Percentiles rank a stretch among this genome's conserved stretches.
Conservation (phyloP, 2,329 filamentous ascomycete species). For the Raffaelea ambrosiae region DNA sequence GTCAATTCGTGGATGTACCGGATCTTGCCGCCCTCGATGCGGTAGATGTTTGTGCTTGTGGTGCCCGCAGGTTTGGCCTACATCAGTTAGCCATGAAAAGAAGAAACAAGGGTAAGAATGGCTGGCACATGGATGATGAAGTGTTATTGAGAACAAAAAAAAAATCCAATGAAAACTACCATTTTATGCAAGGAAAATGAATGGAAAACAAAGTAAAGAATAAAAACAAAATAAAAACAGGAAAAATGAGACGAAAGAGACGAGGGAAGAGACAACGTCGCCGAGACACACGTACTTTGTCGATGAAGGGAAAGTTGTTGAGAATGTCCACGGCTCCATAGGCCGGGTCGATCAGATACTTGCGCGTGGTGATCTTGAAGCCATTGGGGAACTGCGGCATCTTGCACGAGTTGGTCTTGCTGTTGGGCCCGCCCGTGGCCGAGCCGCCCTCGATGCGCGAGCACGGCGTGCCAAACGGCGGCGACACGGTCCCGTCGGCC, state of each 20-base stretch:
- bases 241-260: too few relatives aligned
- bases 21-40: slow-evolving; percentile 15
- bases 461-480: slow-evolving; percentile 9
- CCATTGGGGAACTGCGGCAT: slow-evolving; percentile 9
- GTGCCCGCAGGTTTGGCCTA: slow-evolving; percentile 13
- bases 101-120: too few relatives aligned
- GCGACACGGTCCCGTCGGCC: slow-evolving; percentile 6
- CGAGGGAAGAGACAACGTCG: too few relatives aligned
- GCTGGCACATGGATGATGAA: too few relatives aligned
- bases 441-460: slow-evolving; percentile 11
- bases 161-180: too few relatives aligned
- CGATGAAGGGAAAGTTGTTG: slow-evolving; percentile 15
- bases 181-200: too few relatives aligned
- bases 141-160: too few relatives aligned
- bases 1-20: slow-evolving; percentile 17
- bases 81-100: too few relatives aligned
- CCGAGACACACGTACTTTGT: too few relatives aligned
- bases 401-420: slow-evolving; percentile 7
- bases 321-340: slow-evolving; percentile 14
- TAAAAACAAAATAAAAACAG: too few relatives aligned
- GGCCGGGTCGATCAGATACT: slow-evolving; percentile 13
- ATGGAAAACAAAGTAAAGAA: too few relatives aligned
- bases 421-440: slow-evolving; percentile 1
- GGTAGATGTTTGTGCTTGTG: slow-evolving; percentile 14
- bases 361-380: slow-evolving; percentile 9